phyloP scores from a whole-genome alignment of 495 filamentous ascomycete species.

The Neurospora pannonica region DNA sequence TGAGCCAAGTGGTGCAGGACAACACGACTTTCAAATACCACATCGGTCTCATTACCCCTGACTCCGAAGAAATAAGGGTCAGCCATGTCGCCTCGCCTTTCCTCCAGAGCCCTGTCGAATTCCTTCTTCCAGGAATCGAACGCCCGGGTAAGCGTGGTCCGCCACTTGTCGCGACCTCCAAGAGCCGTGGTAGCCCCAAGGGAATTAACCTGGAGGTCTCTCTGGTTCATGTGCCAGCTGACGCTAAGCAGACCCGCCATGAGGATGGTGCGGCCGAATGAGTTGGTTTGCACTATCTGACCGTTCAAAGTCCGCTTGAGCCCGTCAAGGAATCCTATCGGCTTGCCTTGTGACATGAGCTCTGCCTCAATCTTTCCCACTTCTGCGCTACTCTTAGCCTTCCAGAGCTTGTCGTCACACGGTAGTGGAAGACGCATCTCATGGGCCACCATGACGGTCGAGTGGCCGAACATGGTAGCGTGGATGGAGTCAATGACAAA shows the following conservation, averaged over 20 bases:
- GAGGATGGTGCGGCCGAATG: slow-evolving; percentile 88
- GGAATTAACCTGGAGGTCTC: slow-evolving; percentile 88
- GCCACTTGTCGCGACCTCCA: slow-evolving; percentile 88
- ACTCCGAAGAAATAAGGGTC: slow-evolving; percentile 38
- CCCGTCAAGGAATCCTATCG: slow-evolving; percentile 82
- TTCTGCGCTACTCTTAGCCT: slow-evolving; percentile 79
- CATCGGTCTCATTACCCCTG: slow-evolving; percentile 55
- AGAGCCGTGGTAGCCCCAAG: slow-evolving; percentile 68
- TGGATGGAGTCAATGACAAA: slow-evolving; percentile 95
- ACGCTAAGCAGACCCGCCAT: slow-evolving; percentile 93
- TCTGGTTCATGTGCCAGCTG: slow-evolving; percentile 96
- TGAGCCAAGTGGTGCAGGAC: slow-evolving; percentile 91
- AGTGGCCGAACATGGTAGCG: slow-evolving; percentile 97
- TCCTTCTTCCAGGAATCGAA: slow-evolving; percentile 95
- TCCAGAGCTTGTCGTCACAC: slow-evolving; percentile 91
- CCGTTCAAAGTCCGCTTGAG: slow-evolving; percentile 83
- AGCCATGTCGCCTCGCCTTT: slow-evolving; percentile 27
- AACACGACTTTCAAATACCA: slow-evolving; percentile 75
- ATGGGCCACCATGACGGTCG: slow-evolving; percentile 93
- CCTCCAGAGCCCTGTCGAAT: slow-evolving; percentile 70
- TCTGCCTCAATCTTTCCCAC: slow-evolving; percentile 80
- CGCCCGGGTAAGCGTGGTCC: slow-evolving; percentile 73
- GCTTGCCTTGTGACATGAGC: slow-evolving; percentile 73
- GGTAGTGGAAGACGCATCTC: slow-evolving; percentile 89
- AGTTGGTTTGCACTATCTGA: slow-evolving; percentile 81